Evolutionary conservation across 2,329 filamentous ascomycete species (phyloP).

Genomic region (Aspergillus piperis): DNA sequence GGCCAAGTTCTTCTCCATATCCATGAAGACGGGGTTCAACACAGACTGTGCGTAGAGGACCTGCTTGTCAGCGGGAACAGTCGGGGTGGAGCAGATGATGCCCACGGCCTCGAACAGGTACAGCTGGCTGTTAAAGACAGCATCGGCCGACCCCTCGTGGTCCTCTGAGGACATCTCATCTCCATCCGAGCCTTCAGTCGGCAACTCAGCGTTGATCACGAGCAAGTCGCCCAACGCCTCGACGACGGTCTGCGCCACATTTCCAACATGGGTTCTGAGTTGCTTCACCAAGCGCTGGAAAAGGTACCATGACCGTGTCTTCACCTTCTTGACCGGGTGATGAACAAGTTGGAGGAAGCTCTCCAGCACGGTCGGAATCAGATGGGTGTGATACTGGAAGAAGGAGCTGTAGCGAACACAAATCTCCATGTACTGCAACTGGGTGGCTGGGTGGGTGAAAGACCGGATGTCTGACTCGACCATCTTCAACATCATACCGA

Average conservation of each 20-base stretch:
- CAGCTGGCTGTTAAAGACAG: conserved; percentile 85
- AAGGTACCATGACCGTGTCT: conserved; percentile 92
- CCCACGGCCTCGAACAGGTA: conserved; percentile 95
- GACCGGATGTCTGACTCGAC: conserved; percentile 88
- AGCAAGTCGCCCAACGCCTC: conserved; percentile 86
- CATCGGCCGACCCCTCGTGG: conserved; percentile 84
- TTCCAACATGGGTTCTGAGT: conserved; percentile 77
- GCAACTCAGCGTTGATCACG: conserved; percentile 84
- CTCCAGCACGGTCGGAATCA: conserved; percentile 84
- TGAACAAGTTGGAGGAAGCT: conserved; percentile 90
- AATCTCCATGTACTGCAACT: conserved; percentile 98
- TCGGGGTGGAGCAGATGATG: conserved; percentile 79
- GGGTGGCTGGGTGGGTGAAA: conserved; percentile 85
- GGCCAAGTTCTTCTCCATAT: conserved; percentile 78
- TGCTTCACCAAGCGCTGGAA: conserved; percentile 93
- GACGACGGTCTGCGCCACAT: conserved; percentile 88
- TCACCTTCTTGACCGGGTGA: conserved; percentile 81
- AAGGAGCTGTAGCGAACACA: conserved; percentile 91
- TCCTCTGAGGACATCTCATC: conserved; percentile 96
- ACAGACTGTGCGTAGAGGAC: conserved; percentile 83
- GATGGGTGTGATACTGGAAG: conserved; percentile 79
- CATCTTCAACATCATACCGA: conserved; percentile 94
- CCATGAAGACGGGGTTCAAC: conserved; percentile 84
- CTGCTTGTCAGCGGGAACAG: conserved; percentile 80
- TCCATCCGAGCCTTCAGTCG: conserved; percentile 71